These are phyloP conservation scores for Melanopsichium pennsylvanicum DNA, from an alignment of 1,284 basidiomycete genomes.

Conservation along the genomic window DNA sequence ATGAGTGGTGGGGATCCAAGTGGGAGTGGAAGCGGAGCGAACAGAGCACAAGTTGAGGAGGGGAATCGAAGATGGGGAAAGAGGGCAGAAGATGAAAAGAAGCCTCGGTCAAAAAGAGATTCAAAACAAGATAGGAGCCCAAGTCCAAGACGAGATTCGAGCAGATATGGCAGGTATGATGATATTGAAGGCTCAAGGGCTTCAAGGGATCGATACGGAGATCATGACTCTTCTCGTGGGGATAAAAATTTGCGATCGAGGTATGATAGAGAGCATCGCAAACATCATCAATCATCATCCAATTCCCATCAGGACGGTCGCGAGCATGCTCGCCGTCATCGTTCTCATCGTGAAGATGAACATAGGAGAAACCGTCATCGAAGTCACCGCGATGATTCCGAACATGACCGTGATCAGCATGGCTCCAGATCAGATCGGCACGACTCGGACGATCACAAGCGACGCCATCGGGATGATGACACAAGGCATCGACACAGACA, in stretches of 20 bases:
- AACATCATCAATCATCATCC: too few species aligned
- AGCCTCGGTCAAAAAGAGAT: background rate
- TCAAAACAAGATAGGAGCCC: constrained; percentile 1
- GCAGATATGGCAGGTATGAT: background rate
- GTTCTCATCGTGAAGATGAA: constrained; percentile 4
- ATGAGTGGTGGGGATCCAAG: constrained; percentile 8
- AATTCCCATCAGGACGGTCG: constrained; percentile 3
- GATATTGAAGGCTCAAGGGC: background rate
- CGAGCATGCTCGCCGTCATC: background rate
- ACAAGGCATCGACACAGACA: too few species aligned
- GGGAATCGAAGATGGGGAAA: background rate
- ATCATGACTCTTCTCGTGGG: constrained; percentile 1
- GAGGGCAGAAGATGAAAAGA: background rate
- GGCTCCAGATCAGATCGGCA: constrained; percentile 10
- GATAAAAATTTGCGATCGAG: background rate
- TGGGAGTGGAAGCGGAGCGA: constrained; percentile 11
- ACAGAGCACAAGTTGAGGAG: background rate
- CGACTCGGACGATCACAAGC: constrained; percentile 2
- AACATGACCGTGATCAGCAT: constrained; percentile 7
- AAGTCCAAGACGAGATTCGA: constrained; percentile 12
- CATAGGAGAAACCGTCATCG: constrained; percentile 4
- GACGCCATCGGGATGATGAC: constrained; percentile 1
- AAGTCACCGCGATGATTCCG: background rate
- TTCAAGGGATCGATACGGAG: constrained; percentile 1
- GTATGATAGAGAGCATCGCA: constrained; percentile 6